Percentiles rank a stretch among this genome's conserved stretches.
Conservation (phyloP, 2,329 filamentous ascomycete species). For the Magnaporthiopsis rhizophila region DNA sequence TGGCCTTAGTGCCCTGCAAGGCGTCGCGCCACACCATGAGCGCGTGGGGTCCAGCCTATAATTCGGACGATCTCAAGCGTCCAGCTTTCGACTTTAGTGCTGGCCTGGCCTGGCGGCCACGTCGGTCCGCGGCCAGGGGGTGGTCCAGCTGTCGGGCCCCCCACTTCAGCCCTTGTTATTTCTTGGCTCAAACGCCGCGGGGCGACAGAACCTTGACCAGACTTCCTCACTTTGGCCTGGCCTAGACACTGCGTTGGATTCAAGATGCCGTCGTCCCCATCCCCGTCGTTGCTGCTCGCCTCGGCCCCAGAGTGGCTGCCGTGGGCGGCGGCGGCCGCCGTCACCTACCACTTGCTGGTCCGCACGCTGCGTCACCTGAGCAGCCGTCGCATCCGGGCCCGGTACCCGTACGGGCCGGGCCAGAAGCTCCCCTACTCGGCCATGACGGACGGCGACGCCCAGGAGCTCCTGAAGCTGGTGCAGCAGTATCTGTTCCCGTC, state of each 20-base stretch:
- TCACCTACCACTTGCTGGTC: not conserved
- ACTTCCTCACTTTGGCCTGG: no score
- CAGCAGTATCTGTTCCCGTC: slow-evolving; percentile 28
- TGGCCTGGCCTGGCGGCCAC: no score
- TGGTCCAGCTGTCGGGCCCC: no score
- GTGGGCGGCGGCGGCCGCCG: not conserved
- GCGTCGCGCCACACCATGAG: no score
- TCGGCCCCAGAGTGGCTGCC: not conserved
- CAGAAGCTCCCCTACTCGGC: slow-evolving; percentile 6
- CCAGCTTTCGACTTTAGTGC: no score
- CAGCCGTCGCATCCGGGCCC: not conserved
- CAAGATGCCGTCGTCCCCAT: not conserved
- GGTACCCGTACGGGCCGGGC: slow-evolving; percentile 2
- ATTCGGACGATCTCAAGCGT: no score
- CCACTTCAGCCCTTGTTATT: no score
- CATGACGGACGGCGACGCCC: slow-evolving; percentile 37
- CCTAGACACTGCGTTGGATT: not conserved
- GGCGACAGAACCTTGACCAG: no score
- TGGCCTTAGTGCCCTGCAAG: no score
- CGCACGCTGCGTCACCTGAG: not conserved
- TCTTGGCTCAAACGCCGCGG: no score
- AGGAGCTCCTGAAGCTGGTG: slow-evolving; percentile 31
- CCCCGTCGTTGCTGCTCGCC: not conserved
- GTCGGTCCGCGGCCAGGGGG: no score
- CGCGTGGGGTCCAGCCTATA: no score